Conservation (phyloP, 345 rosid species). For the Euphorbia peplus region DNA sequence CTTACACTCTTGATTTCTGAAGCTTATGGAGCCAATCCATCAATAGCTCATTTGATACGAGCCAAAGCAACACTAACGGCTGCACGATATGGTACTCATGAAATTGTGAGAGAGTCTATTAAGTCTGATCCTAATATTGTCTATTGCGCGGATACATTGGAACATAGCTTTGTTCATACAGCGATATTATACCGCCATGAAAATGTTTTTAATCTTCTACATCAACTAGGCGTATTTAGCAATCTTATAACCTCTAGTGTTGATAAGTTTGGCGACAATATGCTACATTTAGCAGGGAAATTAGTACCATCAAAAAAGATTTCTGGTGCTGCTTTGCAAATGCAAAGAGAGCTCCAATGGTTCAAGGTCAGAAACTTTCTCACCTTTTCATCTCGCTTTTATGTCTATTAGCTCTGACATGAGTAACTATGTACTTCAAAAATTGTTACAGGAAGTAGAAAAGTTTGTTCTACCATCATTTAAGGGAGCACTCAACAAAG, state of each 20-base stretch:
- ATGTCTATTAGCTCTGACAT: too few relatives aligned
- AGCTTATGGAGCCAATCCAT: not conserved
- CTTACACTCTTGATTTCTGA: not conserved
- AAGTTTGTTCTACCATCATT: conserved; percentile 16
- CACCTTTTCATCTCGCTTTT: not conserved
- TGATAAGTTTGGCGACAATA: not conserved
- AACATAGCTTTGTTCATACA: not conserved
- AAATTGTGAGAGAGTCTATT: not conserved
- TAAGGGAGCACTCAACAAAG: not conserved
- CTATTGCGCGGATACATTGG: not conserved
- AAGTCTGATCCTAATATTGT: not conserved
- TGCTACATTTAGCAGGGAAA: not conserved
- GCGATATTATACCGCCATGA: not conserved
- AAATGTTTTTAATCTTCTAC: not conserved
- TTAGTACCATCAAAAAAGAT: not conserved
- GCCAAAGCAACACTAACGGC: not conserved
- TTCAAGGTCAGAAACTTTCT: conserved; percentile 12
- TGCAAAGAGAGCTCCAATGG: conserved; percentile 13
- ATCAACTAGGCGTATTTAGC: not conserved
- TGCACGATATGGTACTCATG: not conserved
- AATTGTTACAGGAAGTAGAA: conserved; percentile 17
- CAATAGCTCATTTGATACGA: not conserved
- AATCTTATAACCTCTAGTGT: not conserved
- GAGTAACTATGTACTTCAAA: too few relatives aligned
- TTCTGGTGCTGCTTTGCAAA: conserved; percentile 16